Evolutionary conservation across 2,329 filamentous ascomycete species (phyloP).

Genomic region (Pyricularia sp.): DNA sequence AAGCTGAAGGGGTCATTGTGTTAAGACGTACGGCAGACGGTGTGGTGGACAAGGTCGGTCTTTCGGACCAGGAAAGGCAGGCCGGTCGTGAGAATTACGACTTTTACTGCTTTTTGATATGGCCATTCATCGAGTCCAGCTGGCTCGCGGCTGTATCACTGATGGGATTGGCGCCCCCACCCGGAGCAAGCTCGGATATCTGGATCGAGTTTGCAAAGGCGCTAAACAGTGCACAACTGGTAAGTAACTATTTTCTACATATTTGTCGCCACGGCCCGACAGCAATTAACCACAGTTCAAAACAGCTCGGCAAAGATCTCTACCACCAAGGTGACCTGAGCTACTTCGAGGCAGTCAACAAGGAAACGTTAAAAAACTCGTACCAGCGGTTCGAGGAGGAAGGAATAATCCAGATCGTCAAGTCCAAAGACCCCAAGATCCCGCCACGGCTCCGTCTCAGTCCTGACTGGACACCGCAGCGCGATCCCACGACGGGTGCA

Average conservation of each 20-base stretch:
- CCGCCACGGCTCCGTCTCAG: slow-evolving; percentile 58
- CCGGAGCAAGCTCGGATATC: slow-evolving; percentile 44
- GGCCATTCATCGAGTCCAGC: slow-evolving; percentile 92
- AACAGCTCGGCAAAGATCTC: slow-evolving; percentile 84
- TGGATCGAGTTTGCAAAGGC: slow-evolving; percentile 75
- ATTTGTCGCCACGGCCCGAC: not conserved
- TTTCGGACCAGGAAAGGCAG: slow-evolving; percentile 66
- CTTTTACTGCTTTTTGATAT: slow-evolving; percentile 97
- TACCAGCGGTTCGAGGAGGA: slow-evolving; percentile 85
- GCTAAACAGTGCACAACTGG: slow-evolving; percentile 73
- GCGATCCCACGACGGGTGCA: slow-evolving; percentile 50
- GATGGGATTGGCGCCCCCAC: slow-evolving; percentile 74
- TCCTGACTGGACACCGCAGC: slow-evolving; percentile 62
- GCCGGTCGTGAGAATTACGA: slow-evolving; percentile 90
- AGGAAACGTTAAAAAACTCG: slow-evolving; percentile 91
- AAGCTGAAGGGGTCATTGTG: slow-evolving; percentile 68
- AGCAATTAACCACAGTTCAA: slow-evolving; percentile 11
- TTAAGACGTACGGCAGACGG: slow-evolving; percentile 48
- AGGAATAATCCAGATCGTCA: slow-evolving; percentile 70
- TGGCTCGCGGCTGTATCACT: slow-evolving; percentile 89
- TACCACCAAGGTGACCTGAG: slow-evolving; percentile 96
- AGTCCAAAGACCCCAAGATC: slow-evolving; percentile 54
- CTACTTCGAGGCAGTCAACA: slow-evolving; percentile 98
- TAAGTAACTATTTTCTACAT: slow-evolving; percentile 27
- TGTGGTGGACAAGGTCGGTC: slow-evolving; percentile 57